Base-by-base conservation (phyloP, 805 yeast species). In the Candida silvatica region DNA sequence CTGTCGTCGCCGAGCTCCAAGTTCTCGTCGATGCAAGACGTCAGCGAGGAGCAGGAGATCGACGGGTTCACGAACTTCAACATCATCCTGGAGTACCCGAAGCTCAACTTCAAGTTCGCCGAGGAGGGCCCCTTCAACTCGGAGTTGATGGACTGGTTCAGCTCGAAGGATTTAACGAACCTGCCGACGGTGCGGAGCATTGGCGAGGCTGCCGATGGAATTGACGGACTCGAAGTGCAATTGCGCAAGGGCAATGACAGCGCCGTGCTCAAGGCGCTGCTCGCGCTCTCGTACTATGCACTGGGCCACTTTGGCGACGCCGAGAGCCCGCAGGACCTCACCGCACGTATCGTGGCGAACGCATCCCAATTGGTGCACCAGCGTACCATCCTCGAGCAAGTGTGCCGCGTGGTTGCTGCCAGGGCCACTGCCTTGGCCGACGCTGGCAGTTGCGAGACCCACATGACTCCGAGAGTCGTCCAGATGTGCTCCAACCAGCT, bases 91-190 rank as follows among this genome's bases (percentile, higher is more conserved):
- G 61, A 55, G 32, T 51, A 51, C 36, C 74, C 77, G 0, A 61
- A 59, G 19, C 49, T 76, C 5, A 54, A 63, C 5, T 77, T 69
- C 55, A 48, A 55, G 3, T 62, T 60, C 38, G 31, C 49, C 4
- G 74, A 69, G 33, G 45, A 49, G 1, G 56, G 60, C 9, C 38
- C 48, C 2, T 49, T 71, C 14, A 39, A 41, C 11, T 51, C 52
- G 1, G 81, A 76, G 41, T 33, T 57, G 12, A 51, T 52, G 32
- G 66, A 62, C 31, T 62, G 67, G 67, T 62, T 62, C 35, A 46
- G 51, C 18, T 40, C 29, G 28, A 44, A 42, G 19, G 66, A 62
- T 33, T 37, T 62, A 19, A 44, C 41, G 23, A 42, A 44, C 8
- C 18, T 59, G 37, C 38, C 37, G 9, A 24, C 42, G 9, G 31